phyloP scores from a whole-genome alignment of 371 early-diverging fungal species.

The Rhizomucor pusillus region DNA sequence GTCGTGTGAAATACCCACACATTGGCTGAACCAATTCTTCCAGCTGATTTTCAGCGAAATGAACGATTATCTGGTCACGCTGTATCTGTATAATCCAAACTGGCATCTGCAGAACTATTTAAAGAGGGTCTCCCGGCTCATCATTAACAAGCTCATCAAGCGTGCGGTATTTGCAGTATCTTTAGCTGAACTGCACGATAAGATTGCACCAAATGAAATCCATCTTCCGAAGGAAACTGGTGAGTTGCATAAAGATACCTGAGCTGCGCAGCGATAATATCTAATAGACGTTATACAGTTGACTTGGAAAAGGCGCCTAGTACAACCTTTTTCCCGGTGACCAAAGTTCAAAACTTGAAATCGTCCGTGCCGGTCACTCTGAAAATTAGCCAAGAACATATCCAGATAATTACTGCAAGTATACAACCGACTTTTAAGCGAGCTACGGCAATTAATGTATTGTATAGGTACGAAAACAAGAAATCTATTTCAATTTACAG shows the following conservation, averaged over 20 bases:
- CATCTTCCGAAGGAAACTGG: conserved; percentile 72
- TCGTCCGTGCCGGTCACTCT: conserved; percentile 72
- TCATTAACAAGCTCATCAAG: conserved; percentile 61
- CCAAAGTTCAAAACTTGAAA: conserved; percentile 36
- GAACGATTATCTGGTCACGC: conserved; percentile 46
- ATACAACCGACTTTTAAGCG: conserved; percentile 12
- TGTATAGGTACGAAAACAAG: conserved; percentile 48
- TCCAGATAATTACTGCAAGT: conserved; percentile 71
- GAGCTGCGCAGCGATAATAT: too few relatives aligned
- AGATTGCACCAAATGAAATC: conserved; percentile 65
- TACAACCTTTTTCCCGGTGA: conserved; percentile 60
- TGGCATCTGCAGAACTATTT: conserved; percentile 65
- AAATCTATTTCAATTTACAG: conserved; percentile 64
- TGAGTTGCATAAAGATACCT: conserved; percentile 18
- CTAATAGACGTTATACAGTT: conserved; percentile 23
- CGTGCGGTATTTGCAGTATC: conserved; percentile 60
- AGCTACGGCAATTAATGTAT: conserved; percentile 14
- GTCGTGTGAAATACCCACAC: conserved; percentile 73
- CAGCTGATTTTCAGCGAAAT: conserved; percentile 70
- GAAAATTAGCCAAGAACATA: conserved; percentile 77
- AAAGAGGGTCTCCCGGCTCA: conserved; percentile 50
- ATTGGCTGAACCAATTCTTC: conserved; percentile 73
- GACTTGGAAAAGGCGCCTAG: conserved; percentile 68
- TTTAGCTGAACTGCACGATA: conserved; percentile 66
- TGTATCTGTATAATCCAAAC: conserved; percentile 80